Evolutionary conservation across 75 land plant species (phyloP), one percentile per base, ranked within the genome.

Genomic region (Cryptomeria japonica): DNA sequence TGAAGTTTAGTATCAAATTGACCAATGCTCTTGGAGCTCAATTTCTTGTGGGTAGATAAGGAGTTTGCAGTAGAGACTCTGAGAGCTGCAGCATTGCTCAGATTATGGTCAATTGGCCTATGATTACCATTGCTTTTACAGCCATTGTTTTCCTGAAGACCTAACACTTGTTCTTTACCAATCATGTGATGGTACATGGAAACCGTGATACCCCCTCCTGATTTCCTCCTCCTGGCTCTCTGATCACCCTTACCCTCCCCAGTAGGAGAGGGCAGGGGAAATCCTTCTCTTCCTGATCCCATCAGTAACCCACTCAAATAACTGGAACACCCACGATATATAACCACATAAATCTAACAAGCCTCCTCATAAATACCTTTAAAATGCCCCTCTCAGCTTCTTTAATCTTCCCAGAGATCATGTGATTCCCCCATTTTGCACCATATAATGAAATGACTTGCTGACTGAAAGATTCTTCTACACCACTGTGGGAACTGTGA

Each of bases 281-380:
- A 53, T 32, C 86, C 86, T 34, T 56, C 86, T 34, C 86, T 55
- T 32, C 86, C 86, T 53, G 86, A 84, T 55, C 86, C 86, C 86
- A 84, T 84, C 64, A 47, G 41, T 34, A 32, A 38, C 46, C 84
- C 84, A 31, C 77, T 73, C 77, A 73, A 73, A 11, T 31, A 73
- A 28, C 84, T n/a, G 14, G 11, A 31, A 84, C 70, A 31, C 37
- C 32, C 68, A 44, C 86, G 55, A 84, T 53, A 55, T 31, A 51
- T 14, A 32, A 84, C 18, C 64, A 55, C 64, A 36, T 22, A 12
- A 53, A 37, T 1, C 41, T 37, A 73, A 32, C 37, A 64, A 4
- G 3, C 37, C 34, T 32, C 34, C 37, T 34, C 37, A 73, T 32
- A 73, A 32, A 34, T 73, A 32, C 34, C 34, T 64, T 22, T 64